Evolutionary conservation across 2,329 filamentous ascomycete genomes (phyloP), one percentile per base, ranked within the genome.

Genomic region (Cordyceps cateniannulata): DNA sequence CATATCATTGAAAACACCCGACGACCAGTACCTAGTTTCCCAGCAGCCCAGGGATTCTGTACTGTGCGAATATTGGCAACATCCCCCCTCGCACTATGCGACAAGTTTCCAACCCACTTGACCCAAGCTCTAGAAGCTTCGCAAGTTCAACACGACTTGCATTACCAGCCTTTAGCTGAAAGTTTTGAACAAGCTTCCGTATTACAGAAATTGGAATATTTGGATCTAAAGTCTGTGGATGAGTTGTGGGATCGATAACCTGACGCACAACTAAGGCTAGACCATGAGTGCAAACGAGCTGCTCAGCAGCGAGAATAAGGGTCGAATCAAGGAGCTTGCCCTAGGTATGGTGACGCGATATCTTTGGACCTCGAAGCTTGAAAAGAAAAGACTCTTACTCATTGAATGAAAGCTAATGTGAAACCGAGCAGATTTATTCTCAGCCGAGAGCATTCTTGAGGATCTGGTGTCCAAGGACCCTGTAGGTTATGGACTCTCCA

Each of bases 241-340:
- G 6, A 27, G 6, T 9, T 49, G 24, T 16, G 5, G 9, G 3
- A n/a, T 18, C 27, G 16, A 9, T 12, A 18, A 12, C 12, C 5
- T 12, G 14, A 35, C 25, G 18, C 44, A 27, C 14, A 35, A 32
- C 6, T n/a, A 9, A 29, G 20, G 20, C 14, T 4, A 49, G n/a
- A 61, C 18, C 9, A 57, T 61, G 59, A 56, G 18, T 8, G 47
- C 24, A 6, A 16, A 44, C 12, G 42, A 47, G 58, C 29, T 60
- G 52, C 59, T 61, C 10, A 35, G 59, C 38, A 27, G 27, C 22
- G 59, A 51, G 14, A 61, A 61, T 22, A 35, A 20, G 6, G 18
- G 16, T 18, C 44, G 59, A 14, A 8, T 56, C 24, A 32, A 61
- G 35, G 44, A 50, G 52, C 52, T 61, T 27, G 35, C 45, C 3